Base-by-base conservation (phyloP, 2,329 filamentous ascomycete genomes). In the Leptographium radiaticola region DNA sequence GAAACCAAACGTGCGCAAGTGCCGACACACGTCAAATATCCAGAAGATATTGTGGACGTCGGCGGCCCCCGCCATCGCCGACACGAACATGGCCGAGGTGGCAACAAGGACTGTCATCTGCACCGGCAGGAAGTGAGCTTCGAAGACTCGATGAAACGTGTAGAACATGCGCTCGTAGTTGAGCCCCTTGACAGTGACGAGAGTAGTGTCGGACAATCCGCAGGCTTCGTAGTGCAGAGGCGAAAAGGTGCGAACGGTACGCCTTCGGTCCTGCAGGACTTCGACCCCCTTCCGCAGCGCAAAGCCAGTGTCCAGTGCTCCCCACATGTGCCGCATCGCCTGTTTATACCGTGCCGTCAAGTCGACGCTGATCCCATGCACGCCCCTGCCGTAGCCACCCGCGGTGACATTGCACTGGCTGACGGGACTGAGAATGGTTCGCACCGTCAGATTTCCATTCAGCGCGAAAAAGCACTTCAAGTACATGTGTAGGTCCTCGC, bases 401-500 rank as follows among this genome's bases (percentile, higher is more conserved):
- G 79, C 81, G 49, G 79, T 80, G 51, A 87, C 81, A 61, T 87
- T 87, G 67, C 76, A 86, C 64, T 87, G 84, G 67, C 83, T 87
- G 55, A 86, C 82, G 2, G 84, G 83, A 57, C 80, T 83, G 60
- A 83, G 70, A 34, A 88, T 74, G 4, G 83, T 79, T 49, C 77
- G 75, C 48, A 77, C 77, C 13, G 80, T 81, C 53, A 87, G 64
- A 63, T 86, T 81, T 4, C 84, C 84, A 57, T 84, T 84, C 18
- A 86, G 75, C 1, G 83, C 81, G 59, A 87, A 87, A 70, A 87
- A 87, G 65, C 83, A 87, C 71, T 87, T 87, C 58, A 87, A 73
- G 63, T 85, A 85, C 84, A 87, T 87, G 69, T 88, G 84, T 62
- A 87, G 67, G 62, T 87, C 84, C 66, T 88, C 84, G 45, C 84